These are phyloP conservation scores for Schizosaccharomyces japonicus DNA, from an alignment of 805 yeast genomes.

Conservation along the genomic window DNA sequence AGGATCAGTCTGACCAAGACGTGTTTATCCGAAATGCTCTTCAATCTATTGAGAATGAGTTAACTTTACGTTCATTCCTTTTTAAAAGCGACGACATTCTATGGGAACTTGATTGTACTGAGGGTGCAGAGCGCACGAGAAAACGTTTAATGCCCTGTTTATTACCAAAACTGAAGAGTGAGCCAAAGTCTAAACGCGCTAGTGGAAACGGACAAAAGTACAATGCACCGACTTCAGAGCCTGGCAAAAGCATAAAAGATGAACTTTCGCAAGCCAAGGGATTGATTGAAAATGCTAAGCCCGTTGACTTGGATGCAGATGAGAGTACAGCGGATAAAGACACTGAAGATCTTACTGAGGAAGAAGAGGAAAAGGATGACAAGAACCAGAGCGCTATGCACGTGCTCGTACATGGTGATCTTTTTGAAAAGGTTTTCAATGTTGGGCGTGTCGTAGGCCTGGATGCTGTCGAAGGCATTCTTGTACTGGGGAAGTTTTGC, in stretches of 20 bases:
- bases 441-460: constrained; percentile 53
- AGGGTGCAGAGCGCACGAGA: constrained; percentile 45
- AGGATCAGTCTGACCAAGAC: constrained; percentile 42
- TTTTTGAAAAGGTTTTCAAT: constrained; percentile 49
- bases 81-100: constrained; percentile 11
- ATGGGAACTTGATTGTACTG: constrained; percentile 42
- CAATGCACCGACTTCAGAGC: neutral
- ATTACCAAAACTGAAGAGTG: constrained; percentile 5
- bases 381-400: constrained; percentile 13
- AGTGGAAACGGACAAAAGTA: neutral
- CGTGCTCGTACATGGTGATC: constrained; percentile 44
- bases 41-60: constrained; percentile 21
- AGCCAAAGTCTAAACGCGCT: neutral
- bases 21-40: constrained; percentile 27
- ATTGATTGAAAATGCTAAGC: neutral
- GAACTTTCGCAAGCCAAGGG: constrained; percentile 4
- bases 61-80: constrained; percentile 14
- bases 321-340: constrained; percentile 5
- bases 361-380: constrained; percentile 8
- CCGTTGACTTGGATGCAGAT: neutral
- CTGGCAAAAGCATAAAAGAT: neutral
- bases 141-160: constrained; percentile 21
- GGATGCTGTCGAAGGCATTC: constrained; percentile 50
- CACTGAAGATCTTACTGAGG: constrained; percentile 8
- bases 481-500: constrained; percentile 43